Base-by-base conservation (phyloP, 2,329 filamentous ascomycete genomes). In the Iodosphaeria phyllophila region DNA sequence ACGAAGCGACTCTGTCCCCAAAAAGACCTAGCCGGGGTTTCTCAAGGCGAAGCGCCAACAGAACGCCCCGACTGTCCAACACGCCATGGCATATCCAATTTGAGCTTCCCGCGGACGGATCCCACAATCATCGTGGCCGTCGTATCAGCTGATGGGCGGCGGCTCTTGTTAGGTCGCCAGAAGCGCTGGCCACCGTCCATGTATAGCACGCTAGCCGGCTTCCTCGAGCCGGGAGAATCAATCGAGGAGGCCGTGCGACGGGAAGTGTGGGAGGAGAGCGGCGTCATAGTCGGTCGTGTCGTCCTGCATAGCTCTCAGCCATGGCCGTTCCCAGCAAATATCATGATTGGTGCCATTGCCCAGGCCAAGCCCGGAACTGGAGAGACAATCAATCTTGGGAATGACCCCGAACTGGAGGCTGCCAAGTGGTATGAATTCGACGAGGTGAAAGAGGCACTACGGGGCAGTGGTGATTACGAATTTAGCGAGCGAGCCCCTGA, bases 41-140 rank as follows among this genome's bases (percentile, higher is more conserved):
- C 44, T 13, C 43, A 42, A 28, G 49, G 43, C 20, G 47, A 46
- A 13, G 45, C 48, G 9, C 49, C 61, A 6, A 47, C 48, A 14
- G 54, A 65, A 20, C 71, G 82, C 6, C 62, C 61, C 2, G 63
- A 74, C 11, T 98, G 89, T 50, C 72, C 68, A 6, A 91, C 84
- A 1, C 69, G 89, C 27, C 75, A 70, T 19, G 83, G 80, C 14
- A 56, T 98, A 22, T 92, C 83, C 16, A 98, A 98, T 51, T 61
- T 93, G 26, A 75, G 65, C 42, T 95, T 93, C 58, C 86, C 86
- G 3, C 70, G 84, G 25, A 93, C 86, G 2, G 84, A 93, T 40
- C 83, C 84, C 1, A 92, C 82, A 15, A 83, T 95, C 46, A 98
- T 98, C 51, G 84, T 91, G 53, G 86, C 84, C 1, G 74, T 93